phyloP scores from a whole-genome alignment of 2,329 filamentous ascomycete species.

The Talaromyces sp. region DNA sequence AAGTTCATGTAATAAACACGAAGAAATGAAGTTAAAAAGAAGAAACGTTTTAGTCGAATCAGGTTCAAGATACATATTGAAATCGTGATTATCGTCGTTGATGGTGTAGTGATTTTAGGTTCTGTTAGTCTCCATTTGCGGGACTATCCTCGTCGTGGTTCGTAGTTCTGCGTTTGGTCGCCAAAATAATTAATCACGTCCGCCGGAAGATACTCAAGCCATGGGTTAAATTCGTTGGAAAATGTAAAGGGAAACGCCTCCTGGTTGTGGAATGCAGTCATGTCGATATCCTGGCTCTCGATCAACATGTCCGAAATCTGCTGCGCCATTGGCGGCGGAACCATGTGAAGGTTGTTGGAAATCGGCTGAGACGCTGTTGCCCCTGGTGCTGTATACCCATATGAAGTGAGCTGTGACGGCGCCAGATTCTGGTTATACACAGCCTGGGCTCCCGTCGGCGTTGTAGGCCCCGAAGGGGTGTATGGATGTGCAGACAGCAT shows the following conservation, averaged over 20 bases:
- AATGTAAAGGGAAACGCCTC: slow-evolving; percentile 35
- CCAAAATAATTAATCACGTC: slow-evolving; percentile 55
- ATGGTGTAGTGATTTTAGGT: not conserved
- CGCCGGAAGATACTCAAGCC: slow-evolving; percentile 67
- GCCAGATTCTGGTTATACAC: slow-evolving; percentile 1
- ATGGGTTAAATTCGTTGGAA: slow-evolving; percentile 62
- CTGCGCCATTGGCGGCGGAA: slow-evolving; percentile 11
- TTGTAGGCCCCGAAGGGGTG: not conserved
- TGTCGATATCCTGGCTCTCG: slow-evolving; percentile 71
- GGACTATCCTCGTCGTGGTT: not conserved
- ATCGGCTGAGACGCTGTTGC: not conserved
- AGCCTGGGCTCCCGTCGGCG: not conserved
- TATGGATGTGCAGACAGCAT: not conserved
- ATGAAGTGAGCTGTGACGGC: slow-evolving; percentile 2
- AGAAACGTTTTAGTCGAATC: not conserved
- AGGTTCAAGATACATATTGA: not conserved
- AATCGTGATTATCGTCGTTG: not conserved
- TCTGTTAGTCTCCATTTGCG: not conserved
- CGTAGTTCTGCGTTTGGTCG: slow-evolving; percentile 23
- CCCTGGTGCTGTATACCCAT: not conserved
- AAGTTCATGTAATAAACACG: not conserved
- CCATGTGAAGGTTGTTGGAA: not conserved
- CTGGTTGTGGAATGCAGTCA: slow-evolving; percentile 53
- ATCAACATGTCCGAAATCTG: slow-evolving; percentile 55
- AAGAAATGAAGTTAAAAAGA: not conserved